Evolutionary conservation across 2,329 filamentous ascomycete genomes (phyloP), one percentile per base, ranked within the genome.

Genomic region (Penicillium italicum): DNA sequence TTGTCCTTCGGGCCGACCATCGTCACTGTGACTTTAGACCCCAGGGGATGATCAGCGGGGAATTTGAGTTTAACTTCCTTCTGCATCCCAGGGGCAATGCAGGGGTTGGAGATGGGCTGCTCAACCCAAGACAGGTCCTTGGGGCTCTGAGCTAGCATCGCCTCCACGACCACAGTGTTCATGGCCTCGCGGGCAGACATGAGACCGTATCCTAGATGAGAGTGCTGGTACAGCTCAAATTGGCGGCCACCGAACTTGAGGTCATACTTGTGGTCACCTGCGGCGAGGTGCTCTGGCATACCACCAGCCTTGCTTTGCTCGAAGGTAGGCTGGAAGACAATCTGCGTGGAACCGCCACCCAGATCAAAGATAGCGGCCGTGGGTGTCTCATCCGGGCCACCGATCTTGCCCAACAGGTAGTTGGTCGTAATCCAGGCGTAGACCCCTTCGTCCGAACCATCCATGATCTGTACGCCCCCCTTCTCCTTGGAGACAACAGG

Each of bases 391-490:
- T 97, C 93, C 2, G 91, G 90, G 11, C 90, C 89, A 57, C 94
- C 94, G 74, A 99, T 97, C 79, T 97, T 97, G 69, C 93, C 93
- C 24, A 99, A 85, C 38, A 99, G 87, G 76, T 99, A 99, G 81
- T 99, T 99, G 63, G 91, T 94, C 7, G 94, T 99, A 73, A 99
- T 96, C 94, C 94, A 99, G 50, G 94, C 95, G 71, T 96, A 99
- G 30, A 99, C 93, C 71, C 94, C 94, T 78, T 99, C 94, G 69
- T 97, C 90, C 48, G 90, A 91, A 60, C 94, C 94, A 67, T 96
- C 92, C 94, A 99, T 99, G 73, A 99, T 95, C 60, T 91, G 85
- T 28, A 99, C 91, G 54, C 95, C 94, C 53, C 89, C 86, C 65
- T 93, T 87, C 67, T 91, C 90, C 62, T 86, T 82, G 12, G 90